A percentile compares a stretch with the other conserved stretches of the same genome.
These are phyloP conservation scores for Syzygium aromaticum DNA, from an alignment of 345 rosid species.

Conservation along the genomic window DNA sequence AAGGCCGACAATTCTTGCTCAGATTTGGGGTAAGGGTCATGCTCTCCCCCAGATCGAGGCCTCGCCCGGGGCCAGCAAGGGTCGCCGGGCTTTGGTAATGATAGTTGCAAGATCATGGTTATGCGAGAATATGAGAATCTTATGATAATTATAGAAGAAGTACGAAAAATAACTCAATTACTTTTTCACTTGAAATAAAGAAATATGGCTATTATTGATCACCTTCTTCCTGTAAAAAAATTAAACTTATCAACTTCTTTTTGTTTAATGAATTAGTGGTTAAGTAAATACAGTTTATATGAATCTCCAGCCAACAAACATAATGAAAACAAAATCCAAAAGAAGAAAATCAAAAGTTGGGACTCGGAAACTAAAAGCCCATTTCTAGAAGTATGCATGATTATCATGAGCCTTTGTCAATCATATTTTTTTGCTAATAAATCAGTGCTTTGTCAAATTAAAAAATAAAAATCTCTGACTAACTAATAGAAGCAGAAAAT, in stretches of 20 bases:
- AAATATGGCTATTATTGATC: not conserved
- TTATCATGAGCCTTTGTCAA: not conserved
- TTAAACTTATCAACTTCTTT: not conserved
- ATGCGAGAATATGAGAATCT: not conserved
- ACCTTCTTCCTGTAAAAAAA: not conserved
- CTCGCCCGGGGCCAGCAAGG: too few species aligned
- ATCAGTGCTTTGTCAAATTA: not conserved
- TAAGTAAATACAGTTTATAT: too few species aligned
- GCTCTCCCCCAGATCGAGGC: too few species aligned
- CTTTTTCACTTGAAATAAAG: not conserved
- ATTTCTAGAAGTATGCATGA: not conserved
- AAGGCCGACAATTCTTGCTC: too few species aligned
- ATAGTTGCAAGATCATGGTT: not conserved
- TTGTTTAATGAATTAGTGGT: not conserved
- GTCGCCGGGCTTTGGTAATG: not conserved
- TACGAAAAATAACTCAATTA: too few species aligned
- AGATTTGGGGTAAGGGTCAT: too few species aligned
- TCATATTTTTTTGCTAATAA: too few species aligned
- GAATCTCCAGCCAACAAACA: not conserved
- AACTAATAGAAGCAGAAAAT: not conserved
- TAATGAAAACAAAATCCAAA: not conserved
- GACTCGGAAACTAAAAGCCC: not conserved
- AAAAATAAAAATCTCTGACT: not conserved
- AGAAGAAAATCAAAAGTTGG: too few species aligned
- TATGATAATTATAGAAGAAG: not conserved